A percentile compares a stretch with the other conserved stretches of the same genome.
phyloP scores from a whole-genome alignment of 352 stramenopile genomes.

The Globisporangium paddicum region DNA sequence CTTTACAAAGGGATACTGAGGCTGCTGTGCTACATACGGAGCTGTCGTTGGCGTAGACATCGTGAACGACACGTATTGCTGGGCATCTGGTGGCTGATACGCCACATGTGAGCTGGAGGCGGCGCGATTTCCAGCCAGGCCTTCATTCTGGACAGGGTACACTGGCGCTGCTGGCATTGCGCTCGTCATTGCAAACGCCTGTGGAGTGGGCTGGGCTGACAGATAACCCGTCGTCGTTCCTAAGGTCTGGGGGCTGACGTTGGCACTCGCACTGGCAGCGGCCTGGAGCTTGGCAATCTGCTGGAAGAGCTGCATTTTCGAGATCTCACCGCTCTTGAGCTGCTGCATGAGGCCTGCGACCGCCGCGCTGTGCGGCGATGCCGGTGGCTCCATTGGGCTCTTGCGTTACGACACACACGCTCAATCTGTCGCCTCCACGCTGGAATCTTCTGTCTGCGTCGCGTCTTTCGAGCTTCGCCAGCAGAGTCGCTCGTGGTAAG shows the following conservation, averaged over 20 bases:
- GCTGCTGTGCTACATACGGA: background rate
- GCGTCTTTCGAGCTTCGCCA: too few species aligned
- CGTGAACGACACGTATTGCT: background rate
- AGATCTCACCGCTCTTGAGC: slow-evolving; percentile 81
- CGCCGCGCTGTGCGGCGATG: slow-evolving; percentile 25
- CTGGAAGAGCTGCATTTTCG: slow-evolving; percentile 83
- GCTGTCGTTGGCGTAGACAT: background rate
- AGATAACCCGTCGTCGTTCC: background rate
- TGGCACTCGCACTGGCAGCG: background rate
- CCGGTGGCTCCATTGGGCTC: slow-evolving; percentile 29
- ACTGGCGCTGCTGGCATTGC: slow-evolving; percentile 2
- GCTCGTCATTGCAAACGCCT: background rate
- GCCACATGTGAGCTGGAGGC: background rate
- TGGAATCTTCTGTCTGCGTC: too few species aligned
- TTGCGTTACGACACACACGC: background rate
- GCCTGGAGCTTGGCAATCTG: slow-evolving; percentile 71
- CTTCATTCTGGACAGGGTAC: background rate
- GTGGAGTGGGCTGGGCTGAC: background rate
- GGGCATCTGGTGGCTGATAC: background rate
- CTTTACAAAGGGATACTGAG: background rate
- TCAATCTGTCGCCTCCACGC: background rate
- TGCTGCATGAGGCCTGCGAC: slow-evolving; percentile 79
- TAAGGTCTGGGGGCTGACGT: slow-evolving; percentile 3
- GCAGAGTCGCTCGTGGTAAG: too few species aligned
- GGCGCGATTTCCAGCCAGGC: background rate